Conservation (phyloP, 495 filamentous ascomycete genomes). For the Trichoderma erinaceum region DNA sequence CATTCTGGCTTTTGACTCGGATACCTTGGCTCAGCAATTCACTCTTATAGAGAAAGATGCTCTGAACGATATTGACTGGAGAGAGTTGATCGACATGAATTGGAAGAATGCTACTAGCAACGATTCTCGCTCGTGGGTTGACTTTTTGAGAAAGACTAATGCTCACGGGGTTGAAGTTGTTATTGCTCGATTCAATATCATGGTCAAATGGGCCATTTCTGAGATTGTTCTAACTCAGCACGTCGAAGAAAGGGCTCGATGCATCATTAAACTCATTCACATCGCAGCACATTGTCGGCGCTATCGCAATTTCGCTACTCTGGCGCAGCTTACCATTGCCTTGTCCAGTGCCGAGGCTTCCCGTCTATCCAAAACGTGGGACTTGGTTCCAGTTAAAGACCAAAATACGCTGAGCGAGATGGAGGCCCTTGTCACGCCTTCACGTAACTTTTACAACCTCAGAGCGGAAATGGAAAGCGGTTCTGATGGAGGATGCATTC, state of each 20-base stretch:
- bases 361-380: constrained; percentile 76
- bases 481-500: constrained; percentile 67
- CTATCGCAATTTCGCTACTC: constrained; percentile 91
- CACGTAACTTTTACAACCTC: constrained; percentile 84
- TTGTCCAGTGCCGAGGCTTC: constrained; percentile 76
- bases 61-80: constrained; percentile 94
- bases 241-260: constrained; percentile 73
- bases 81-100: constrained; percentile 87
- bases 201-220: constrained; percentile 95
- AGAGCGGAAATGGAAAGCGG: constrained; percentile 83
- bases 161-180: constrained; percentile 90
- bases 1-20: constrained; percentile 83
- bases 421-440: constrained; percentile 77
- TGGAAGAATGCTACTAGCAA: constrained; percentile 69
- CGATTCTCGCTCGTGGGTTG: constrained; percentile 77
- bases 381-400: constrained; percentile 64
- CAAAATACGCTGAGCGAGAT: constrained; percentile 68
- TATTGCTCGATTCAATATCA: constrained; percentile 91
- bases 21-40: constrained; percentile 85
- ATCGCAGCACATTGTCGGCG: constrained; percentile 78
- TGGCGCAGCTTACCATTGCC: constrained; percentile 91
- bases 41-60: constrained; percentile 96
- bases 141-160: constrained; percentile 76
- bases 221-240: constrained; percentile 82
- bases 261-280: constrained; percentile 87